These are phyloP conservation scores for Akanthomyces dipterigenus DNA, from an alignment of 2,329 filamentous ascomycete genomes.

Conservation along the genomic window DNA sequence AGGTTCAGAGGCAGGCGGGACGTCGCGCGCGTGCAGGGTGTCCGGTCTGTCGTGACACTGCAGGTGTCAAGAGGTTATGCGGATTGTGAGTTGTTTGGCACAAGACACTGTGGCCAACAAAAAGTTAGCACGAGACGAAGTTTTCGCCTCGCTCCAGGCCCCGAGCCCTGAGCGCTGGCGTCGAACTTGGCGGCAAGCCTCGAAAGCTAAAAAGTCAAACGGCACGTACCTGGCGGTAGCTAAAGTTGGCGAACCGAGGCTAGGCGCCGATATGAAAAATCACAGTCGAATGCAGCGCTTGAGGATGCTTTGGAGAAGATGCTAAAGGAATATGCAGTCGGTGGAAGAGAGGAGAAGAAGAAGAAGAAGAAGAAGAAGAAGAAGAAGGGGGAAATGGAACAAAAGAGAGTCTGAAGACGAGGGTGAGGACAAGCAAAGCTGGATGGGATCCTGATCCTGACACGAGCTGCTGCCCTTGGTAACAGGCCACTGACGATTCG, in stretches of 20 bases:
- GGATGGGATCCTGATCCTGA: not conserved
- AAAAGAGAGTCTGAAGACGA: not conserved
- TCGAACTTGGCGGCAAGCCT: not conserved
- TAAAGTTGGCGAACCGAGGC: too few species aligned
- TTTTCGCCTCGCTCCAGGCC: not conserved
- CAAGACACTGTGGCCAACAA: not conserved
- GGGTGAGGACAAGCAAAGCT: not conserved
- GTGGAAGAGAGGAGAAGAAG: not conserved
- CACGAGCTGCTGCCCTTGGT: conserved; percentile 3
- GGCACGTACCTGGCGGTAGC: conserved; percentile 4
- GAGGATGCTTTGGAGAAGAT: too few species aligned
- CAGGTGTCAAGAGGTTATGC: not conserved
- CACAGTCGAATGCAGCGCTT: not conserved
- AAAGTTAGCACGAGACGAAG: not conserved
- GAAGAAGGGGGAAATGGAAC: too few species aligned
- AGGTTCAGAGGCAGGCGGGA: not conserved
- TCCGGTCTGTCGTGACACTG: not conserved
- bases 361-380: not conserved
- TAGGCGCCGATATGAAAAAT: not conserved
- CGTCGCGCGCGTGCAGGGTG: not conserved
- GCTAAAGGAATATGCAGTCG: too few species aligned
- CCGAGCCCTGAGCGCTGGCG: not conserved
- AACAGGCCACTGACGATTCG: conserved; percentile 6
- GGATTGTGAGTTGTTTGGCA: not conserved
- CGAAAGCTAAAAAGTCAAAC: not conserved